A percentile compares a stretch with the other conserved stretches of the same genome.
These are phyloP conservation scores for Alternaria consortialis DNA, from an alignment of 2,329 filamentous ascomycete genomes.

Conservation along the genomic window DNA sequence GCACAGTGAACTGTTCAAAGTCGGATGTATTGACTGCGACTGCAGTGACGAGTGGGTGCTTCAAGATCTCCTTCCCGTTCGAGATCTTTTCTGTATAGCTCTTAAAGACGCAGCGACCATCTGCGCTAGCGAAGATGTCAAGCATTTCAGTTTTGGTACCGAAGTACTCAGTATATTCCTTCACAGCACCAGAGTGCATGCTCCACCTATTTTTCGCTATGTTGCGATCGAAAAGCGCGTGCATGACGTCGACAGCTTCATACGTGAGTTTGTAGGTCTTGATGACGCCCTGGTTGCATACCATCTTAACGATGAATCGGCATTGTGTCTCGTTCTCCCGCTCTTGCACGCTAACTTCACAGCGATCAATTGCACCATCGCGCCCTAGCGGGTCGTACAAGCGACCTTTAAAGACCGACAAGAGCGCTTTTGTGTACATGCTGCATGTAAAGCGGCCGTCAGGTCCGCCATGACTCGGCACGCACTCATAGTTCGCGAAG, in stretches of 20 bases:
- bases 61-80: conserved; percentile 76
- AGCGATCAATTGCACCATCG: conserved; percentile 76
- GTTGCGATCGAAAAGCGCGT: conserved; percentile 76
- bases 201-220: conserved; percentile 75
- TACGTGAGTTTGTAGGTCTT: conserved; percentile 81
- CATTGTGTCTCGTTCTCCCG: conserved; percentile 73
- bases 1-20: conserved; percentile 77
- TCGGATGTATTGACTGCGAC: conserved; percentile 79
- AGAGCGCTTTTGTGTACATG: conserved; percentile 73
- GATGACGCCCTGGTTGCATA: conserved; percentile 78
- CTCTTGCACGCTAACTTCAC: conserved; percentile 78
- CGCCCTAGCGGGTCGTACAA: conserved; percentile 70
- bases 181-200: conserved; percentile 74
- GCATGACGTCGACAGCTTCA: conserved; percentile 75
- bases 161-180: conserved; percentile 82
- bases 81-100: conserved; percentile 83
- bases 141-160: conserved; percentile 82
- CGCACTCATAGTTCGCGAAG: conserved; percentile 76
- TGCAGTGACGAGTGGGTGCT: conserved; percentile 81
- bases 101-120: conserved; percentile 75
- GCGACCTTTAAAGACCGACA: conserved; percentile 78
- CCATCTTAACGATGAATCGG: conserved; percentile 76
- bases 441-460: conserved; percentile 73
- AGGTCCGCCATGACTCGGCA: conserved; percentile 47
- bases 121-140: conserved; percentile 74